Evolutionary conservation across 108 stramenopile species (phyloP).

Genomic region (Schizochytrium sp.): DNA sequence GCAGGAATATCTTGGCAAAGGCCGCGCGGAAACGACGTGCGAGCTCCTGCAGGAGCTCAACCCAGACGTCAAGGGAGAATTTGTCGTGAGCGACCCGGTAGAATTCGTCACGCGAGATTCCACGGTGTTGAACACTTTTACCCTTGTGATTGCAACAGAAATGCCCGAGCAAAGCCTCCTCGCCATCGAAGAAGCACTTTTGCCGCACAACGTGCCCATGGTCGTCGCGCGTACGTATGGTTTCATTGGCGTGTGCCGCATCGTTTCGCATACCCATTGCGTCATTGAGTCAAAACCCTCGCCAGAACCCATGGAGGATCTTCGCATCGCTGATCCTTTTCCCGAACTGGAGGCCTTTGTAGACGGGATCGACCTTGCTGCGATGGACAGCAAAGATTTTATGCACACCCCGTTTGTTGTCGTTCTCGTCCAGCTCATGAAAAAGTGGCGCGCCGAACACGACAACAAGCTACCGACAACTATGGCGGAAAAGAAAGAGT

Average conservation of each 20-base stretch:
- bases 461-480: slow-evolving; percentile 42
- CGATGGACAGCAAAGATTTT: slow-evolving; percentile 31
- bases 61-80: slow-evolving; percentile 19
- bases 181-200: slow-evolving; percentile 52
- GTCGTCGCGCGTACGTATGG: slow-evolving; percentile 73
- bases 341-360: slow-evolving; percentile 30
- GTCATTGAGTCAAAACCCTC: slow-evolving; percentile 56
- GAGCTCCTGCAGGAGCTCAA: slow-evolving; percentile 19
- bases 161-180: slow-evolving; percentile 56
- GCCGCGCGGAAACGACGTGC: neutral
- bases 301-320: slow-evolving; percentile 58
- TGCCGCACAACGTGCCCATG: slow-evolving; percentile 49
- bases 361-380: slow-evolving; percentile 38
- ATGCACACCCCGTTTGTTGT: slow-evolving; percentile 74
- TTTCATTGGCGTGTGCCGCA: slow-evolving; percentile 68
- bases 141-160: slow-evolving; percentile 75
- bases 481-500: slow-evolving; percentile 69
- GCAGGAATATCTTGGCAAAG: neutral
- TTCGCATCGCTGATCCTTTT: slow-evolving; percentile 51
- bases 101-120: neutral
- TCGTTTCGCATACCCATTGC: slow-evolving; percentile 54
- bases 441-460: slow-evolving; percentile 44
- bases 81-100: neutral
- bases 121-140: neutral
- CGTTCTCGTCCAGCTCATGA: slow-evolving; percentile 51